These are phyloP conservation scores for Claviceps citrina DNA, from an alignment of 2,329 filamentous ascomycete species.

Conservation along the genomic window DNA sequence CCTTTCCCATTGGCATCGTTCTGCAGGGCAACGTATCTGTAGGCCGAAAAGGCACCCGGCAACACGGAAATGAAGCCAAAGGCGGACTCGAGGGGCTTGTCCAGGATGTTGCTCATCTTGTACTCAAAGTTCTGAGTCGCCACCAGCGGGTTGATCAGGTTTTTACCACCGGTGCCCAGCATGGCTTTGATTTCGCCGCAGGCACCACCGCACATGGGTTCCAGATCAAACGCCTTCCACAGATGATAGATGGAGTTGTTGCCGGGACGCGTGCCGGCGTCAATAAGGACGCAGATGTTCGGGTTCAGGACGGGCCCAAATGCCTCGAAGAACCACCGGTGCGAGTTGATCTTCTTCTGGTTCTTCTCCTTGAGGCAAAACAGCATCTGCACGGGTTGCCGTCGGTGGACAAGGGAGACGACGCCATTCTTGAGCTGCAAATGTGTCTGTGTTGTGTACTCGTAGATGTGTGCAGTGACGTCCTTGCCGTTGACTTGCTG, in stretches of 20 bases:
- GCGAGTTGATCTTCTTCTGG: slow-evolving; percentile 99
- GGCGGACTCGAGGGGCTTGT: slow-evolving; percentile 91
- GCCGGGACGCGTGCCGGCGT: slow-evolving; percentile 89
- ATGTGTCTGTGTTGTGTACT: slow-evolving; percentile 77
- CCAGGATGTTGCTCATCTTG: slow-evolving; percentile 98
- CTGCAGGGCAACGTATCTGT: slow-evolving; percentile 83
- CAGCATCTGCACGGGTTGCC: slow-evolving; percentile 85
- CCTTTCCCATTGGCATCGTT: slow-evolving; percentile 93
- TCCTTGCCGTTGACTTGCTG: slow-evolving; percentile 94
- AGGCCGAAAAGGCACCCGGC: slow-evolving; percentile 95
- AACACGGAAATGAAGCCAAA: slow-evolving; percentile 97
- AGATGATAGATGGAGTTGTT: slow-evolving; percentile 92
- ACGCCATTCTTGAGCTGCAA: slow-evolving; percentile 81
- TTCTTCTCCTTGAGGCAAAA: slow-evolving; percentile 99
- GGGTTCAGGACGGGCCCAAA: slow-evolving; percentile 86
- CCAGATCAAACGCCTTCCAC: slow-evolving; percentile 96
- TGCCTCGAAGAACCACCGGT: slow-evolving; percentile 97
- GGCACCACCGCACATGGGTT: slow-evolving; percentile 93
- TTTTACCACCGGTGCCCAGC: slow-evolving; percentile 70
- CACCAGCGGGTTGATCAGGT: slow-evolving; percentile 82
- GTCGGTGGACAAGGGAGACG: slow-evolving; percentile 68
- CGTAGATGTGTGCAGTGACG: slow-evolving; percentile 95
- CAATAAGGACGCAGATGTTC: slow-evolving; percentile 90
- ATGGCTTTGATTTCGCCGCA: slow-evolving; percentile 99
- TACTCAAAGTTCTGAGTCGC: slow-evolving; percentile 98